These are phyloP conservation scores for Taphrina sp. DNA, from an alignment of 1,139 yeast genomes.

Conservation along the genomic window DNA sequence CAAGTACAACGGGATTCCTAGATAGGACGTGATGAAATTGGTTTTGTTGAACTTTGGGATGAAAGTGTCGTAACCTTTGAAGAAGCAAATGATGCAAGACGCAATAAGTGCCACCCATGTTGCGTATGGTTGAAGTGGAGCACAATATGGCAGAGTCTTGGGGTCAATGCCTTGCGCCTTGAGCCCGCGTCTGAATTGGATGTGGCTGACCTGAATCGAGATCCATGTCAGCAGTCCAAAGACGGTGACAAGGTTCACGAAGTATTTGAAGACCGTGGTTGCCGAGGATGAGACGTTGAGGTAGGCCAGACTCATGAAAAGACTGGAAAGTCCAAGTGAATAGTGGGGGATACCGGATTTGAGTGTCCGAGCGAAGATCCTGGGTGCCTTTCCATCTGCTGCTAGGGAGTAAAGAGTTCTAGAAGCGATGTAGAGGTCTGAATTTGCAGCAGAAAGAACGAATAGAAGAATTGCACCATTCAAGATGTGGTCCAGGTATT, in stretches of 20 bases:
- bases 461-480: slow-evolving; percentile 71
- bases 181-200: slow-evolving; percentile 63
- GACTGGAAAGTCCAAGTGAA: slow-evolving; percentile 61
- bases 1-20: slow-evolving; percentile 67
- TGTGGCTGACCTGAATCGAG: slow-evolving; percentile 59
- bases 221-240: slow-evolving; percentile 72
- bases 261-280: slow-evolving; percentile 71
- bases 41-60: slow-evolving; percentile 55
- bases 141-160: slow-evolving; percentile 53
- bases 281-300: slow-evolving; percentile 62
- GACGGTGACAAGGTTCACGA: slow-evolving; percentile 69
- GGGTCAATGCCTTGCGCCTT: slow-evolving; percentile 61
- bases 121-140: slow-evolving; percentile 54
- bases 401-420: slow-evolving; percentile 81
- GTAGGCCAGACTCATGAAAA: slow-evolving; percentile 65
- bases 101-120: slow-evolving; percentile 56
- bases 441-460: slow-evolving; percentile 70
- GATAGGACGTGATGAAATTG: slow-evolving; percentile 72
- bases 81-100: slow-evolving; percentile 59
- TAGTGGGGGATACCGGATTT: slow-evolving; percentile 70
- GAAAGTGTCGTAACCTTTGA: slow-evolving; percentile 65
- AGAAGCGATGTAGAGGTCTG: slow-evolving; percentile 74
- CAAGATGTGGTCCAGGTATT: slow-evolving; percentile 67
- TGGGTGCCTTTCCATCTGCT: slow-evolving; percentile 78
- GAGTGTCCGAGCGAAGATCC: slow-evolving; percentile 68